Evolutionary conservation across 2,329 filamentous ascomycete species (phyloP), one percentile per base, ranked within the genome.

Genomic region (Ophiostoma ulmi): DNA sequence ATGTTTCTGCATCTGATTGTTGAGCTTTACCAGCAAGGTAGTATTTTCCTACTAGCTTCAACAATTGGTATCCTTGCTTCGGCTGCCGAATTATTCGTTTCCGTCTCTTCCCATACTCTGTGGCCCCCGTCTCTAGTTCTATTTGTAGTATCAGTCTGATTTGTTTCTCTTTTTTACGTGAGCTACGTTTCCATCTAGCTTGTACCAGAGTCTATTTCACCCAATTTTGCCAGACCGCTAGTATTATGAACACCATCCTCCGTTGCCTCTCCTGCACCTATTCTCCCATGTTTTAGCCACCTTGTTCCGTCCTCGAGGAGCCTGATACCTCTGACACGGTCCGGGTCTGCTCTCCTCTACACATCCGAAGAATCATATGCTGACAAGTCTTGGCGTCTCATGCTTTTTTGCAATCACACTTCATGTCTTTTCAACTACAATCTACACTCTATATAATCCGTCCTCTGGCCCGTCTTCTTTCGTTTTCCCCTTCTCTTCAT

Each of bases 301-400:
- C 70, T 66, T 73, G 74, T 73, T 77, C 76, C 76, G 74, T 74
- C 76, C 74, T 72, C 73, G 70, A 73, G 72, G 75, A 73, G 75
- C 75, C 76, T 76, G 76, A 77, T 75, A 77, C 69, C 61, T 77
- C 78, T 81, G 80, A 80, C 75, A 80, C 79, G 77, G 77, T 74
- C 77, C 80, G 52, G 52, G 31, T 78, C 76, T 73, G 72, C 77
- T 75, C 77, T 78, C 76, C 74, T 70, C 77, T 76, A 75, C 74
- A 74, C 76, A 80, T 80, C 52, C 52, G 52, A 58, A 31, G 48
- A 26, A 22, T 10, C 13, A 22, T 26, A 58, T 26, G 52, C 52
- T 58, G 52, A 26, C n/a, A 66, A 64, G 48, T 61, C 69, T 48
- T 70, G 63, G 41, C 41, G 39, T 67, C 39, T 52, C 63, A 41